Conservation (phyloP, 257 asterid genomes). For the Agastache rugosa region DNA sequence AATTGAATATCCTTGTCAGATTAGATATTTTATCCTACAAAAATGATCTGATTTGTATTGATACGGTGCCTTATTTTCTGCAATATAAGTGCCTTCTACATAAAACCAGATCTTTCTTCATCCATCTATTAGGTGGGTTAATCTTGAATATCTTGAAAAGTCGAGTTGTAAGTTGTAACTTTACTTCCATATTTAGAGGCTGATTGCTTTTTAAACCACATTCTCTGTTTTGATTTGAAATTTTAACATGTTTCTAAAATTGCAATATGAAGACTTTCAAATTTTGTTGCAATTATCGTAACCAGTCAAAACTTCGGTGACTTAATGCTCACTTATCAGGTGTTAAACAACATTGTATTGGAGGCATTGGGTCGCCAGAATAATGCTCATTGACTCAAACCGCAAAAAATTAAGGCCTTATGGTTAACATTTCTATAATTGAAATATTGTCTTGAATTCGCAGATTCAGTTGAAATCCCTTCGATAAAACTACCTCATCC, state of each 20-base stretch:
- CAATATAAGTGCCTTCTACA: background rate
- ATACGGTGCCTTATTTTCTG: background rate
- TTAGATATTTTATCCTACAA: background rate
- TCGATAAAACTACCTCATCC: background rate
- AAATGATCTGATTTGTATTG: constrained; percentile 8
- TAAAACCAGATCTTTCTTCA: background rate
- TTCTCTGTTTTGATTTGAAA: background rate
- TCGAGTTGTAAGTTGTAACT: background rate
- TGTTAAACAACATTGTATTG: background rate
- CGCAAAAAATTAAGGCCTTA: background rate
- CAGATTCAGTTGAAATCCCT: background rate
- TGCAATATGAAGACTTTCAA: background rate
- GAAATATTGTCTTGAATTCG: background rate
- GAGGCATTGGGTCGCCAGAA: background rate
- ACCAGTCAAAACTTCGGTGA: background rate
- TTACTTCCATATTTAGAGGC: background rate
- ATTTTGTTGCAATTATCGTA: background rate
- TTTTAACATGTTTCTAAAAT: background rate
- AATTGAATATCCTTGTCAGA: background rate
- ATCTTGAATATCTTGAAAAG: constrained; percentile 2
- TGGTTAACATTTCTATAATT: background rate
- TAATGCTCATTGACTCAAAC: background rate
- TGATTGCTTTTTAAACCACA: background rate
- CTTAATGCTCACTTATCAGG: background rate
- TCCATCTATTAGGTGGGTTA: constrained; percentile 11